phyloP scores from a whole-genome alignment of 352 stramenopile species.

The Aphanomyces astaci region DNA sequence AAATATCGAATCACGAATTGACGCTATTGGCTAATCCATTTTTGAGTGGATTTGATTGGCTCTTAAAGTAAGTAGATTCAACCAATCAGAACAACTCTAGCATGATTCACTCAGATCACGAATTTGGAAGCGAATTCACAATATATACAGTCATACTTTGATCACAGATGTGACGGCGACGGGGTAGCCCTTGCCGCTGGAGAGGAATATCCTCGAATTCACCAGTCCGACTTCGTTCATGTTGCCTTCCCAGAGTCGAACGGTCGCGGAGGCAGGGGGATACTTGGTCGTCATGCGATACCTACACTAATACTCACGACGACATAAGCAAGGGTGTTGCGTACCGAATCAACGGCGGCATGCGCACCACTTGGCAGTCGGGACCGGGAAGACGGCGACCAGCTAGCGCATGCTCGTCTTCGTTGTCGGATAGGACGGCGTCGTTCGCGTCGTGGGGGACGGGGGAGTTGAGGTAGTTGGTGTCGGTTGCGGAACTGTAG shows the following conservation, averaged over 20 bases:
- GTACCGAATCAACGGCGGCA: constrained; percentile 51
- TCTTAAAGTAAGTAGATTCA: too few species aligned
- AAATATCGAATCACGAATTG: too few species aligned
- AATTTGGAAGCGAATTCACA: too few species aligned
- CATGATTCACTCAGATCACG: too few species aligned
- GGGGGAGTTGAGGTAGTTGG: constrained; percentile 7
- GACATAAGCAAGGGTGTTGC: background rate
- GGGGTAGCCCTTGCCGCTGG: constrained; percentile 73
- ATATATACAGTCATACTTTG: constrained; percentile 33
- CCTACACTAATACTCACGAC: too few species aligned
- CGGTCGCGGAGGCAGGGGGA: constrained; percentile 59
- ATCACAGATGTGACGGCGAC: constrained; percentile 71
- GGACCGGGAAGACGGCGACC: constrained; percentile 60
- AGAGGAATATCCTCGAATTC: constrained; percentile 73
- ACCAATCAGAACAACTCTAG: too few species aligned
- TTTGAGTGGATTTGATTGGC: too few species aligned
- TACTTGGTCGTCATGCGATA: constrained; percentile 76
- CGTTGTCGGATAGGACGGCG: background rate
- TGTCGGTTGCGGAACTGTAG: background rate
- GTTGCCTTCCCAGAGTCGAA: constrained; percentile 64
- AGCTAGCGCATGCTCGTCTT: constrained; percentile 39
- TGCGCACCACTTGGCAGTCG: constrained; percentile 50
- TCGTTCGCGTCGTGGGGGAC: background rate
- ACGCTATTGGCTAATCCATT: too few species aligned
- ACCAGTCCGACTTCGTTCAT: constrained; percentile 59